phyloP scores from a whole-genome alignment of 2,329 filamentous ascomycete genomes.

The Colletotrichum plurivorum region DNA sequence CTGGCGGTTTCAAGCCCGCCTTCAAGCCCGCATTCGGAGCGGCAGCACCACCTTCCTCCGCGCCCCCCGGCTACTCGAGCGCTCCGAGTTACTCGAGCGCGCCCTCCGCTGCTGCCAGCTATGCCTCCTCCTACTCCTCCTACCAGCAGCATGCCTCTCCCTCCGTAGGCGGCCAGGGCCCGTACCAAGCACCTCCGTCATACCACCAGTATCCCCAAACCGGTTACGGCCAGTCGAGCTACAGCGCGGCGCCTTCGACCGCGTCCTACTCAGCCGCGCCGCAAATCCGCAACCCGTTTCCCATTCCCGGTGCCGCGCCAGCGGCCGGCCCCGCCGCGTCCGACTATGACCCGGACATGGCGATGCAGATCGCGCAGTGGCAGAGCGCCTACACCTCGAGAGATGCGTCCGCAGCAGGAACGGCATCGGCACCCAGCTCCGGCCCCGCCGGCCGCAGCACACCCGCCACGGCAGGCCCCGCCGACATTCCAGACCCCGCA shows the following conservation, averaged over 20 bases:
- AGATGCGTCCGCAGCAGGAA: constrained; percentile 9
- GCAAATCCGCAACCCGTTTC: constrained; percentile 87
- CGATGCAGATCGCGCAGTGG: constrained; percentile 95
- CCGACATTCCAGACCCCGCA: constrained; percentile 47
- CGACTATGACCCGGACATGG: constrained; percentile 82
- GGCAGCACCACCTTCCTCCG: constrained; percentile 39
- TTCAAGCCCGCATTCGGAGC: constrained; percentile 57
- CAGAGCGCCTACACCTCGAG: constrained; percentile 80
- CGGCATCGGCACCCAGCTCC: constrained; percentile 31
- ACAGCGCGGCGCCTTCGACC: constrained; percentile 46
- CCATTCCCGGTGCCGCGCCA: constrained; percentile 65
- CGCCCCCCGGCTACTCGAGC: constrained; percentile 57
- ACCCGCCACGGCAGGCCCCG: constrained; percentile 48
- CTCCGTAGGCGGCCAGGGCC: constrained; percentile 36
- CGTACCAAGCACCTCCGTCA: constrained; percentile 42
- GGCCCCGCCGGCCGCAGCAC: constrained; percentile 46
- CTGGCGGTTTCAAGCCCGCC: constrained; percentile 62
- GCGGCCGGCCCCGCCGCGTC: constrained; percentile 18
- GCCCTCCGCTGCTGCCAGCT: constrained; percentile 54
- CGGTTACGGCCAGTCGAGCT: constrained; percentile 47
- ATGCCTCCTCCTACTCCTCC: constrained; percentile 60
- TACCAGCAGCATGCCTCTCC: constrained; percentile 51
- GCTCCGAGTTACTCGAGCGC: constrained; percentile 53
- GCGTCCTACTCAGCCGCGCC: constrained; percentile 68
- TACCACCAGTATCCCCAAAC: constrained; percentile 48